Conservation (phyloP, 257 asterid species). For the Sherardia arvensis region DNA sequence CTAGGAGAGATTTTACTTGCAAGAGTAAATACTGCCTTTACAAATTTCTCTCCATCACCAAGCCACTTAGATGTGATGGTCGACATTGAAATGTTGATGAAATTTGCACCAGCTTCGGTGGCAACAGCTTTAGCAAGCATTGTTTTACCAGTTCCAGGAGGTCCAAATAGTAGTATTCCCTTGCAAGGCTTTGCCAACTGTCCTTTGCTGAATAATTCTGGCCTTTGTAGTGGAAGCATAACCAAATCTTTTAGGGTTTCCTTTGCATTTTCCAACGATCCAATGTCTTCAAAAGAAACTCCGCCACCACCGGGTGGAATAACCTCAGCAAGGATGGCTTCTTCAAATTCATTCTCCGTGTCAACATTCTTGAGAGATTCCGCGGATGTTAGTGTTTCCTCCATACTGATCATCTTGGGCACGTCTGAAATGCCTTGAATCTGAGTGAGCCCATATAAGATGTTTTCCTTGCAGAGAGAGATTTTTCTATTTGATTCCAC, state of each 20-base stretch:
- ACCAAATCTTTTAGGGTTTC: slow-evolving; percentile 85
- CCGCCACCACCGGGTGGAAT: slow-evolving; percentile 80
- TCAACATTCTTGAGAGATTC: slow-evolving; percentile 87
- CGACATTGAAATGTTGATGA: slow-evolving; percentile 80
- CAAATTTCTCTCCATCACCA: slow-evolving; percentile 86
- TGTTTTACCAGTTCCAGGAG: slow-evolving; percentile 88
- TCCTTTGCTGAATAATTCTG: slow-evolving; percentile 80
- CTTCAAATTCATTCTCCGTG: slow-evolving; percentile 80
- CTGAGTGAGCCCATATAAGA: slow-evolving; percentile 57
- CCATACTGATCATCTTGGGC: too few relatives aligned
- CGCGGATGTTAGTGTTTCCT: slow-evolving; percentile 43
- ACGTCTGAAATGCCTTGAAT: slow-evolving; percentile 60
- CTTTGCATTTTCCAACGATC: slow-evolving; percentile 80
- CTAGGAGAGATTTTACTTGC: slow-evolving; percentile 90
- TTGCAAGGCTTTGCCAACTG: slow-evolving; percentile 91
- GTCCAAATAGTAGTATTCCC: slow-evolving; percentile 89
- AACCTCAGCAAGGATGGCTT: slow-evolving; percentile 65
- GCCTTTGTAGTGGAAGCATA: slow-evolving; percentile 83
- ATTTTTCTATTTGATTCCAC: slow-evolving; percentile 35
- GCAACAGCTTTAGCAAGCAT: slow-evolving; percentile 97
- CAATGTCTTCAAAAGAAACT: slow-evolving; percentile 80
- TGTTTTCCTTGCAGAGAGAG: slow-evolving; percentile 54
- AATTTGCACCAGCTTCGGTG: slow-evolving; percentile 88
- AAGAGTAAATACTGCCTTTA: slow-evolving; percentile 73
- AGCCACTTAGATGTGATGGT: slow-evolving; percentile 91